Conservation (phyloP, 106 monocot genomes). For the Ottelia alismoides region DNA sequence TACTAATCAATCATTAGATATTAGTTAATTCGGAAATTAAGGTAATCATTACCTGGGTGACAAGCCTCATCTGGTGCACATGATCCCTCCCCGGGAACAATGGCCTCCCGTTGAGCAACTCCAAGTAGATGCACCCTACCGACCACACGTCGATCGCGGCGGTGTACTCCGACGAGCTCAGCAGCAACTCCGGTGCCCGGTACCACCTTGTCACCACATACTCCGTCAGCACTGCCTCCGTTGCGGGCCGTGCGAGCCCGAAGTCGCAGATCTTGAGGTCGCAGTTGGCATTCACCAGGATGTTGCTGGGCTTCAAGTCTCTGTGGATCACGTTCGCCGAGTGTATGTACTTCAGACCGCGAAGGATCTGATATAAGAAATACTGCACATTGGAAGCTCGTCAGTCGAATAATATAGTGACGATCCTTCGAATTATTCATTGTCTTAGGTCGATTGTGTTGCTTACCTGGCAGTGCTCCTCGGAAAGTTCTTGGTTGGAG, state of each 20-base stretch:
- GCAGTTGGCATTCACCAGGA: conserved; percentile 78
- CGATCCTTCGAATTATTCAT: no score
- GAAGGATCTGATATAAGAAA: conserved; percentile 92
- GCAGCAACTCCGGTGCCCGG: conserved; percentile 86
- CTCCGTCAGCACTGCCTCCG: conserved; percentile 82
- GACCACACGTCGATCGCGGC: conserved; percentile 98
- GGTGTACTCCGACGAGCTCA: conserved; percentile 85
- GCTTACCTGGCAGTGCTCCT: conserved; percentile 67
- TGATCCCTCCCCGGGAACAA: conserved; percentile 90
- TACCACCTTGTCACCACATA: conserved; percentile 99
- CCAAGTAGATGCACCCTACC: conserved; percentile 97
- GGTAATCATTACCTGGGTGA: conserved; percentile 84
- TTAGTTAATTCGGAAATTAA: no score
- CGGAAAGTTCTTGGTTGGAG: conserved; percentile 52
- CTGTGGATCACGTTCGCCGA: conserved; percentile 93
- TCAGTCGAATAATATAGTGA: no score
- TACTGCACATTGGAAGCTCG: conserved; percentile 50
- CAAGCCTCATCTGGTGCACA: conserved; percentile 88
- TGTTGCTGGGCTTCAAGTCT: conserved; percentile 92
- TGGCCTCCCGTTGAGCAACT: conserved; percentile 71
- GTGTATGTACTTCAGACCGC: conserved; percentile 92
- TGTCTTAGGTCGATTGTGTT: no score
- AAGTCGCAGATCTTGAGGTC: conserved; percentile 97
- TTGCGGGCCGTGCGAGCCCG: conserved; percentile 78
- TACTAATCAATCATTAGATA: no score